Conservation (phyloP, 148 eudicot species). For the Talinum fruticosum region DNA sequence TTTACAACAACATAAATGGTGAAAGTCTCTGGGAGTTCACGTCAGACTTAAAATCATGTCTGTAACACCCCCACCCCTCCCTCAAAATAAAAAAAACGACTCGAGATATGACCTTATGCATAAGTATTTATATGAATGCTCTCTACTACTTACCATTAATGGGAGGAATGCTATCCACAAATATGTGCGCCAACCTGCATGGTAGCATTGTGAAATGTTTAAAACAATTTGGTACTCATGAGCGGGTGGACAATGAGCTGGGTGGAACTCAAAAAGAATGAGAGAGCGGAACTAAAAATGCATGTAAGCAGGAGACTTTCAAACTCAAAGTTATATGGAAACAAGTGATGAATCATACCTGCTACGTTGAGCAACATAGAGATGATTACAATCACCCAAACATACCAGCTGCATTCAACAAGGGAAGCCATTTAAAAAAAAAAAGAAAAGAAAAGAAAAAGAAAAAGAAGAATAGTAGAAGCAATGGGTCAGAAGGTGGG, state of each 20-base stretch:
- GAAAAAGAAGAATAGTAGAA: too few species aligned
- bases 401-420: constrained; percentile 43
- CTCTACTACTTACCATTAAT: constrained; percentile 33
- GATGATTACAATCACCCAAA: constrained; percentile 44
- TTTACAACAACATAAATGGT: too few species aligned
- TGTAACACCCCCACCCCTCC: not conserved
- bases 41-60: too few species aligned
- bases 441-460: too few species aligned
- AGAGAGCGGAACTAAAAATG: not conserved
- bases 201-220: not conserved
- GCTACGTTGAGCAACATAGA: constrained; percentile 46
- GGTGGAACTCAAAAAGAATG: too few species aligned
- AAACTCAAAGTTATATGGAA: not conserved
- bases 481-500: not conserved
- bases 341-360: constrained; percentile 28
- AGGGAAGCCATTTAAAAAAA: not conserved
- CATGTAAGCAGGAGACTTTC: not conserved
- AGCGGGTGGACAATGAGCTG: not conserved
- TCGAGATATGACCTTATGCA: not conserved
- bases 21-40: too few species aligned
- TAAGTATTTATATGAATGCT: not conserved
- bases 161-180: constrained; percentile 53
- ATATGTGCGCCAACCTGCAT: constrained; percentile 55
- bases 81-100: not conserved
- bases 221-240: too few species aligned